phyloP scores from a whole-genome alignment of 1,284 basidiomycete species.

The Athelia psychrophila region DNA sequence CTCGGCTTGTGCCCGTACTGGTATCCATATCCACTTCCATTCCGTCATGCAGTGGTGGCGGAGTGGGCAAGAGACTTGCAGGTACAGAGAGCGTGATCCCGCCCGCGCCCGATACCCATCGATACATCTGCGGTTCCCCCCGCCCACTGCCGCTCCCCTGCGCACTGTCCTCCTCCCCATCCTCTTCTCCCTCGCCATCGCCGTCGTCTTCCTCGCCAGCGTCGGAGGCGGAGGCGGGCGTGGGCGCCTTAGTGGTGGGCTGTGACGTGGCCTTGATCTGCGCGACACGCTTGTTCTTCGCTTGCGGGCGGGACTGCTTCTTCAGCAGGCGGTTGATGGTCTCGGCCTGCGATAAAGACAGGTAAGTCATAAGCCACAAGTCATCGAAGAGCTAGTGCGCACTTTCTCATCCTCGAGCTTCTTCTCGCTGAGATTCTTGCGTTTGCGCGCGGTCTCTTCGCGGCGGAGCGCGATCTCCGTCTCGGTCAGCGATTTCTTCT shows the following conservation, averaged over 20 bases:
- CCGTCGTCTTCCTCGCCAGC: slow-evolving; percentile 27
- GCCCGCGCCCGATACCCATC: slow-evolving; percentile 53
- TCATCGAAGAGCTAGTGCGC: slow-evolving; percentile 10
- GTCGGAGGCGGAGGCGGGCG: slow-evolving; percentile 24
- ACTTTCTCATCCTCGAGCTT: slow-evolving; percentile 93
- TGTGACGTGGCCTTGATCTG: slow-evolving; percentile 32
- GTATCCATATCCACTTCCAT: slow-evolving; percentile 17
- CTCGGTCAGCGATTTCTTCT: slow-evolving; percentile 81
- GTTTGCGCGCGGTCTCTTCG: slow-evolving; percentile 84
- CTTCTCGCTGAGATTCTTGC: slow-evolving; percentile 86
- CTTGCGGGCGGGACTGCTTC: slow-evolving; percentile 71
- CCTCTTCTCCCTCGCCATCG: slow-evolving; percentile 25
- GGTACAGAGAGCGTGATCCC: slow-evolving; percentile 55
- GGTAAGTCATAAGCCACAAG: neutral
- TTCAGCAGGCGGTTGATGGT: slow-evolving; percentile 91
- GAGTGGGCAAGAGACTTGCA: slow-evolving; percentile 28
- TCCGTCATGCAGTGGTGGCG: slow-evolving; percentile 7
- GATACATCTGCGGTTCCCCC: slow-evolving; percentile 50
- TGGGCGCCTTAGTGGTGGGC: slow-evolving; percentile 30
- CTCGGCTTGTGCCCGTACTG: neutral
- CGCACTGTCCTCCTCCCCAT: slow-evolving; percentile 21
- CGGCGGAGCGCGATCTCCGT: slow-evolving; percentile 78
- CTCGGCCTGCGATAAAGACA: slow-evolving; percentile 53
- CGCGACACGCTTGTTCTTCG: slow-evolving; percentile 57
- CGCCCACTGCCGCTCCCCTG: slow-evolving; percentile 27